Conservation (phyloP, 2,329 filamentous ascomycete genomes). For the Aspergillus costaricaensis region DNA sequence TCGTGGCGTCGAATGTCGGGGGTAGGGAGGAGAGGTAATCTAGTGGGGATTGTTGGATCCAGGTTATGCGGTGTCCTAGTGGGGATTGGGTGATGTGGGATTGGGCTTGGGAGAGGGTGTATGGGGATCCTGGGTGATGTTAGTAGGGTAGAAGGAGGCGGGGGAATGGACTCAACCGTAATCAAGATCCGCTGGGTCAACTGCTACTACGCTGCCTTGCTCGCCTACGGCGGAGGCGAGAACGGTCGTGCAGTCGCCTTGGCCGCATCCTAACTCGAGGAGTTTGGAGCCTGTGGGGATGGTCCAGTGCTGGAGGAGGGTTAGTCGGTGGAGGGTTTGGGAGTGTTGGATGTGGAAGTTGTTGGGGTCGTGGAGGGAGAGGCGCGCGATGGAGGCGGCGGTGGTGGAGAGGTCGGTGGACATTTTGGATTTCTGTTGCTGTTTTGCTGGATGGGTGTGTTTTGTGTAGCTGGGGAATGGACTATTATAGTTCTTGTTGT, state of each 20-base stretch:
- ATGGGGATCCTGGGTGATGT: conserved; percentile 15
- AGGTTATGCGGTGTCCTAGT: conserved; percentile 15
- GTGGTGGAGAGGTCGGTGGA: conserved; percentile 15
- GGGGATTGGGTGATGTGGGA: conserved; percentile 13
- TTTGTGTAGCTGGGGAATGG: too few relatives aligned
- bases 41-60: conserved; percentile 13
- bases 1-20: conserved; percentile 35
- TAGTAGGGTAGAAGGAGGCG: background rate
- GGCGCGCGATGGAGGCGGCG: conserved; percentile 10
- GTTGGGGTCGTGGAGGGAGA: conserved; percentile 17
- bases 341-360: conserved; percentile 18
- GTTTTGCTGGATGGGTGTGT: too few relatives aligned
- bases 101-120: conserved; percentile 20
- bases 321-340: conserved; percentile 15
- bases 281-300: conserved; percentile 37
- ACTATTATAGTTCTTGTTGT: too few relatives aligned
- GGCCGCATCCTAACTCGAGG: conserved; percentile 62
- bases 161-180: conserved; percentile 44
- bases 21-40: conserved; percentile 29
- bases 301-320: conserved; percentile 10
- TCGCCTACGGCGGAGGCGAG: conserved; percentile 53
- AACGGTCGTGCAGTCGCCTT: conserved; percentile 59
- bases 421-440: background rate
- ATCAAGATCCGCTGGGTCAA: conserved; percentile 55
- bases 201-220: conserved; percentile 50